These are phyloP conservation scores for Paracoccidioides lutzii DNA, from an alignment of 2,329 filamentous ascomycete genomes.

Conservation along the genomic window DNA sequence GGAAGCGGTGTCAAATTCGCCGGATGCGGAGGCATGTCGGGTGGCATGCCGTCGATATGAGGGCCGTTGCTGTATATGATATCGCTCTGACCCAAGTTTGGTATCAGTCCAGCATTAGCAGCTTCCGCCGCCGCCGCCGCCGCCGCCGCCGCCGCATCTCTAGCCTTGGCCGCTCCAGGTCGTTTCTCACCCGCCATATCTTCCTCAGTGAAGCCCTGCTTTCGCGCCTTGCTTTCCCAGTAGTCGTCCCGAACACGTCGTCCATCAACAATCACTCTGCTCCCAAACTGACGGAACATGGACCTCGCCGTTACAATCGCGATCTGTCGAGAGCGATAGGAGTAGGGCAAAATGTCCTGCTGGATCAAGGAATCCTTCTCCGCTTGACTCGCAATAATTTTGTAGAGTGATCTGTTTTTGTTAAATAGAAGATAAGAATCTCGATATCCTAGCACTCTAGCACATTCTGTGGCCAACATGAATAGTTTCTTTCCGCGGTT, in stretches of 20 bases:
- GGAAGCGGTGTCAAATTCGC: slow-evolving; percentile 61
- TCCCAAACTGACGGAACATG: slow-evolving; percentile 98
- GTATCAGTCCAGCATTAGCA: slow-evolving; percentile 41
- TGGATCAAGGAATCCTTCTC: slow-evolving; percentile 95
- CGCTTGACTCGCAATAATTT: slow-evolving; percentile 90
- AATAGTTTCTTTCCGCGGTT: slow-evolving; percentile 87
- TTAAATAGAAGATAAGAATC: slow-evolving; percentile 99
- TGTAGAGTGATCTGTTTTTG: slow-evolving; percentile 91
- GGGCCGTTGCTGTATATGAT: slow-evolving; percentile 75
- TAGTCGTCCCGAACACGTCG: slow-evolving; percentile 92
- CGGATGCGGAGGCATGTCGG: slow-evolving; percentile 55
- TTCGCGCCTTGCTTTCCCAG: slow-evolving; percentile 93
- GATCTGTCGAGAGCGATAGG: slow-evolving; percentile 95
- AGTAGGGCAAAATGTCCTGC: slow-evolving; percentile 93
- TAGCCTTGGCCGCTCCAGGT: slow-evolving; percentile 76
- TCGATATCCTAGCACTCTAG: slow-evolving; percentile 80
- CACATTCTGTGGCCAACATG: slow-evolving; percentile 97
- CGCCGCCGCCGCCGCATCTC: slow-evolving; percentile 65
- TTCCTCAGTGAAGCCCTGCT: slow-evolving; percentile 96
- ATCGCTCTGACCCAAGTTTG: slow-evolving; percentile 62
- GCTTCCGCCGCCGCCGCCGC: slow-evolving; percentile 57
- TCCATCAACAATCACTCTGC: slow-evolving; percentile 79
- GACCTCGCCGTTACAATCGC: slow-evolving; percentile 94
- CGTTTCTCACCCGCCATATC: slow-evolving; percentile 93
- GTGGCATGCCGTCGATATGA: slow-evolving; percentile 51